Evolutionary conservation across 208 protist genomes (phyloP).

Genomic region (Trypanosoma cruzi): DNA sequence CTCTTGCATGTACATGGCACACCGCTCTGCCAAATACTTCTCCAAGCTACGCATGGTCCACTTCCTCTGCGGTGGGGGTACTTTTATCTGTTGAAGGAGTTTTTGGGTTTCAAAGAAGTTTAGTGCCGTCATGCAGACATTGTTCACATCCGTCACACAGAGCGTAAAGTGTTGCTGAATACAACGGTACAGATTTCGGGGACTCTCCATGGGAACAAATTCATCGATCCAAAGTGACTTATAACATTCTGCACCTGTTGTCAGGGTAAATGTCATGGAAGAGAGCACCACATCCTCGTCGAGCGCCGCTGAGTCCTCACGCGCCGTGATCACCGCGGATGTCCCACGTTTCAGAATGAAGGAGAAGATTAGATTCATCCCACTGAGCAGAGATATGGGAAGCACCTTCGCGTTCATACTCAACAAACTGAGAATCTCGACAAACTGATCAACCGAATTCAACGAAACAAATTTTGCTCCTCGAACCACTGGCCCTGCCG

Average conservation of each 20-base stretch:
- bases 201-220: conserved; percentile 31
- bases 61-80: conserved; percentile 16
- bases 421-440: conserved; percentile 24
- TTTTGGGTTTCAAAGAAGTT: conserved; percentile 31
- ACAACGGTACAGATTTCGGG: conserved; percentile 41
- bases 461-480: conserved; percentile 36
- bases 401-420: conserved; percentile 3
- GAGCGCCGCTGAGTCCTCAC: too few species aligned
- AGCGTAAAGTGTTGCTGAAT: conserved; percentile 38
- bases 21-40: conserved; percentile 30
- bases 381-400: background rate
- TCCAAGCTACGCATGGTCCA: conserved; percentile 40
- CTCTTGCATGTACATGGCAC: conserved; percentile 7
- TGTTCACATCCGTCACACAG: conserved; percentile 36
- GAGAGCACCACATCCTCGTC: conserved; percentile 34
- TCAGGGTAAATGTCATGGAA: conserved; percentile 36
- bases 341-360: conserved; percentile 31
- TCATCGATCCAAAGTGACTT: conserved; percentile 35
- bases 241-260: conserved; percentile 38
- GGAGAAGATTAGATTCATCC: conserved; percentile 41
- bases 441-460: conserved; percentile 25
- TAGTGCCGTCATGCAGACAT: conserved; percentile 8
- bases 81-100: conserved; percentile 14
- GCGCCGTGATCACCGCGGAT: too few species aligned
- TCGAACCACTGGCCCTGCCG: conserved; percentile 43